Conservation (phyloP, 495 filamentous ascomycete species). For the Annulohypoxylon moriforme region DNA sequence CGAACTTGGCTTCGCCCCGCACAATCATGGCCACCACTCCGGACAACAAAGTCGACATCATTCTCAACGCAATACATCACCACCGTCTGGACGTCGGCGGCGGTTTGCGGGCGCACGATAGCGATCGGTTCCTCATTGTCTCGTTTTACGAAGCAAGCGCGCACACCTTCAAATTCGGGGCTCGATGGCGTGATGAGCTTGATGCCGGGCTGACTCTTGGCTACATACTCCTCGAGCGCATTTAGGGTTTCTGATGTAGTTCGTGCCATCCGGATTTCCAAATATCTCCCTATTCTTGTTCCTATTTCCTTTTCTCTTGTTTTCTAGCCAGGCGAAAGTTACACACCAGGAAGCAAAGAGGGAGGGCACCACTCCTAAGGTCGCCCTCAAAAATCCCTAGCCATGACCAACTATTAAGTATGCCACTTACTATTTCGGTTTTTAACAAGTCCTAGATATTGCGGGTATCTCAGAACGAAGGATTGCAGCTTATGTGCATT, state of each 20-base stretch:
- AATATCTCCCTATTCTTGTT: too few species aligned
- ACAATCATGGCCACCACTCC: background rate
- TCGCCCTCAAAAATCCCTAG: background rate
- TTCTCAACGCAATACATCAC: background rate
- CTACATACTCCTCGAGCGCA: background rate
- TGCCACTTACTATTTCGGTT: background rate
- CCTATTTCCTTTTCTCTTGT: background rate
- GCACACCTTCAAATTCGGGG: slow-evolving; percentile 2
- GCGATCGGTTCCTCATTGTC: background rate
- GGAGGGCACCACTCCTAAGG: background rate
- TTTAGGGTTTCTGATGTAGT: background rate
- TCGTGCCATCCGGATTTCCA: background rate
- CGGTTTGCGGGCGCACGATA: background rate
- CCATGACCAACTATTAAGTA: background rate
- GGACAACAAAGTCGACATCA: background rate
- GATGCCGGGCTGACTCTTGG: background rate
- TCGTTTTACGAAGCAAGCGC: slow-evolving; percentile 6
- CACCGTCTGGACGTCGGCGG: background rate
- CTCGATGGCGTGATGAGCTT: slow-evolving; percentile 3
- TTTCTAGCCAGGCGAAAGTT: background rate
- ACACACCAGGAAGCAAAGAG: background rate
- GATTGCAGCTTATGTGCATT: background rate
- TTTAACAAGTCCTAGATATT: background rate
- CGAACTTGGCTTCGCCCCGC: slow-evolving; percentile 8
- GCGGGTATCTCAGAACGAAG: background rate